These are phyloP conservation scores for Candida broadrunensis DNA, from an alignment of 805 yeast genomes.

Conservation along the genomic window DNA sequence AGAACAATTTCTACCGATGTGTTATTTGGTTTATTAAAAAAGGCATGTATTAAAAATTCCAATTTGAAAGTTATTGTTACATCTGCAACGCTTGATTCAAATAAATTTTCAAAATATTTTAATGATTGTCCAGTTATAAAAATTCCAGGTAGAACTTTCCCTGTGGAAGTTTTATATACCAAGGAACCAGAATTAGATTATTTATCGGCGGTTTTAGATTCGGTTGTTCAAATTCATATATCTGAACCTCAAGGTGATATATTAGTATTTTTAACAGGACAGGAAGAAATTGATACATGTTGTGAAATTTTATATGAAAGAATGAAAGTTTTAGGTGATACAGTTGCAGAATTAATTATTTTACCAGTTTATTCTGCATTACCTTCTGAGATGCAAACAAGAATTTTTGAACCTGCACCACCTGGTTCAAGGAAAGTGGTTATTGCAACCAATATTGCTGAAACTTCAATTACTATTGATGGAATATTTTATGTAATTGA, in stretches of 20 bases:
- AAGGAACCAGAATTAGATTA: conserved; percentile 85
- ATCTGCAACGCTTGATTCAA: conserved; percentile 89
- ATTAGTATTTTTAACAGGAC: conserved; percentile 82
- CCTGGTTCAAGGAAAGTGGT: conserved; percentile 81
- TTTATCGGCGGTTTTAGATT: conserved; percentile 75
- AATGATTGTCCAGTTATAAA: conserved; percentile 74
- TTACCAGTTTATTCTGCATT: conserved; percentile 89
- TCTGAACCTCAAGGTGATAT: conserved; percentile 79
- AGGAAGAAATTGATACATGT: conserved; percentile 91
- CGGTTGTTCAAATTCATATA: conserved; percentile 82
- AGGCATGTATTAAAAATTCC: conserved; percentile 67
- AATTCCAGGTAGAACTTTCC: conserved; percentile 88
- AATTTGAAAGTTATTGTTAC: conserved; percentile 78
- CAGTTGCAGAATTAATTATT: conserved; percentile 62
- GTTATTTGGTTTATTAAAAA: conserved; percentile 76
- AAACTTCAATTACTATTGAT: conserved; percentile 93
- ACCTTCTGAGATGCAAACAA: conserved; percentile 86
- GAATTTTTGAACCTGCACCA: conserved; percentile 88
- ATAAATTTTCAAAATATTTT: conserved; percentile 79
- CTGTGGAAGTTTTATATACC: conserved; percentile 81
- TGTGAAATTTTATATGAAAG: conserved; percentile 70
- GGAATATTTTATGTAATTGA: conserved; percentile 90
- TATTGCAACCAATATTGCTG: conserved; percentile 95
- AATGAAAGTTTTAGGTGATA: conserved; percentile 59
- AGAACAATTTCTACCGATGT: conserved; percentile 93